phyloP scores from a whole-genome alignment of 108 stramenopile species.

The Pseudonitzschia multiseries region DNA sequence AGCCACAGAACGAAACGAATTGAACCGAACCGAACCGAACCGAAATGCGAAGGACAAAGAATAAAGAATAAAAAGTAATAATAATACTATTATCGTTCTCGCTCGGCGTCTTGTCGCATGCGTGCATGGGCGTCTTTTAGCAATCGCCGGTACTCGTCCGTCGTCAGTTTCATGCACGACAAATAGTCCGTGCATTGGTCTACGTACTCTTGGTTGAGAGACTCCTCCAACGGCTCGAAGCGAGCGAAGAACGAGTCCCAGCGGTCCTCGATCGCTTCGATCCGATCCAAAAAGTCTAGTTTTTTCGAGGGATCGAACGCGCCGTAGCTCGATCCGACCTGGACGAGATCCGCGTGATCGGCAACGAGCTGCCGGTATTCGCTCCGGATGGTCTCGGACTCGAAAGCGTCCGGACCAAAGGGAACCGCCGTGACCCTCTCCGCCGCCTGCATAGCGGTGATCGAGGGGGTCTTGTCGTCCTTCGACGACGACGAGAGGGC shows the following conservation, averaged over 20 bases:
- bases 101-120: slow-evolving; percentile 44
- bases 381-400: slow-evolving; percentile 38
- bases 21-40: too few species aligned
- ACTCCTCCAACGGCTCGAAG: slow-evolving; percentile 39
- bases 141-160: slow-evolving; percentile 35
- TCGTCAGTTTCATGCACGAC: slow-evolving; percentile 36
- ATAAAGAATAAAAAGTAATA: too few species aligned
- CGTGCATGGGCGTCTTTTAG: slow-evolving; percentile 35
- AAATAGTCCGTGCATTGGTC: slow-evolving; percentile 44
- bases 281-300: slow-evolving; percentile 40
- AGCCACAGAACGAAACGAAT: too few species aligned
- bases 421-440: slow-evolving; percentile 36
- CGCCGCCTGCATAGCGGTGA: slow-evolving; percentile 32
- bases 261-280: slow-evolving; percentile 52
- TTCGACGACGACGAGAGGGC: not conserved
- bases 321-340: slow-evolving; percentile 40
- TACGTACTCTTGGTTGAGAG: slow-evolving; percentile 29
- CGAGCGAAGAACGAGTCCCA: slow-evolving; percentile 50
- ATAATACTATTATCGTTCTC: not conserved
- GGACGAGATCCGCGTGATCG: slow-evolving; percentile 39
- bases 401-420: slow-evolving; percentile 30
- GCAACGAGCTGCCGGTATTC: slow-evolving; percentile 46
- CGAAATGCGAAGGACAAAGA: too few species aligned
- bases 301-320: slow-evolving; percentile 42
- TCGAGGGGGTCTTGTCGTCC: slow-evolving; percentile 26